A percentile compares a stretch with the other conserved stretches of the same genome.
phyloP scores from a whole-genome alignment of 73 alveolate genomes.

The Blepharisma japonicum region DNA sequence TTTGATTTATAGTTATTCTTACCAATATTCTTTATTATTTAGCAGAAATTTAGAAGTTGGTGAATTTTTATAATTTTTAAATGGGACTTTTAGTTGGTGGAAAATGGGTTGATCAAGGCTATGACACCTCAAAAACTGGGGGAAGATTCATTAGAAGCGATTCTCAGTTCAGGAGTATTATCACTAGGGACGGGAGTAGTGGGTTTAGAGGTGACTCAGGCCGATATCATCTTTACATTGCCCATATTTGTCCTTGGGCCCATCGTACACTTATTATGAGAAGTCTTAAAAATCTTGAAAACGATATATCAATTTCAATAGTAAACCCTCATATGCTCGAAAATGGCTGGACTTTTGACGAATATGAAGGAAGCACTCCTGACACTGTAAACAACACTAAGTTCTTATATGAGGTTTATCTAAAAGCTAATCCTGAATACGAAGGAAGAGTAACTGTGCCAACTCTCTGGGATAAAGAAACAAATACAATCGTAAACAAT shows the following conservation, averaged over 20 bases:
- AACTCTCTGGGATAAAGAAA: constrained; percentile 49
- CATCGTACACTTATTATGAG: constrained; percentile 33
- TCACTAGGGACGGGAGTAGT: background rate
- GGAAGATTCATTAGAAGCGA: constrained; percentile 23
- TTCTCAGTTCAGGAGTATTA: background rate
- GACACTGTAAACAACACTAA: constrained; percentile 20
- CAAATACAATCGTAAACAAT: constrained; percentile 40
- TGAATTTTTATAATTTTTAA: background rate
- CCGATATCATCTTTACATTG: constrained; percentile 41
- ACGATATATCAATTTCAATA: constrained; percentile 39
- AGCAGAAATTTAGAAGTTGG: too few relatives aligned
- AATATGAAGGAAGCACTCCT: constrained; percentile 34
- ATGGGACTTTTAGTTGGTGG: constrained; percentile 22
- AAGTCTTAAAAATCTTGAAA: constrained; percentile 39
- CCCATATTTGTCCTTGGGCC: constrained; percentile 61
- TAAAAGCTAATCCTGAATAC: constrained; percentile 11
- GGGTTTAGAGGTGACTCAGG: constrained; percentile 24
- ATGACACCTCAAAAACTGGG: background rate
- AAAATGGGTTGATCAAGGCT: background rate
- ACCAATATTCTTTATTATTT: too few relatives aligned
- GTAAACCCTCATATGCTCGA: constrained; percentile 13
- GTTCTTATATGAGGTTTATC: constrained; percentile 19
- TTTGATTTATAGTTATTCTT: too few relatives aligned
- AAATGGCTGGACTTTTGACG: constrained; percentile 19
- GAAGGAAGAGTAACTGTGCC: constrained; percentile 43